Evolutionary conservation across 108 stramenopile genomes (phyloP).

Genomic region (Nannochloropsis granulata): DNA sequence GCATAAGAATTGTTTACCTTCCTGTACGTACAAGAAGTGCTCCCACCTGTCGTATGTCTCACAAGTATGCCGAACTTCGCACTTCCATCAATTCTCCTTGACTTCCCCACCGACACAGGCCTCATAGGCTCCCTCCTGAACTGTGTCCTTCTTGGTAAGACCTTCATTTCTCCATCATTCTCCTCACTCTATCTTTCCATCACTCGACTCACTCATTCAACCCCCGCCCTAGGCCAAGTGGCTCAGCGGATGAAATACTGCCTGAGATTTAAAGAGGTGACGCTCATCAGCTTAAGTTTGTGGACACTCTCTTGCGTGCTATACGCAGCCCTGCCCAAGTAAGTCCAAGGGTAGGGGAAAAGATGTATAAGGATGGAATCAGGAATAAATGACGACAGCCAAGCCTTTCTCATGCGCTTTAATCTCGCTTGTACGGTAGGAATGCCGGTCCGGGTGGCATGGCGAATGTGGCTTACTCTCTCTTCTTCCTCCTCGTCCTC

Average conservation of each 20-base stretch:
- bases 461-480: neutral
- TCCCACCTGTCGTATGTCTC: neutral
- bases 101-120: neutral
- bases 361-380: no score
- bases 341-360: neutral
- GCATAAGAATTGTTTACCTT: neutral
- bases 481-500: neutral
- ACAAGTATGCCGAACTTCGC: neutral
- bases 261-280: neutral
- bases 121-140: neutral
- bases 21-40: neutral
- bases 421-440: neutral
- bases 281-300: neutral
- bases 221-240: neutral
- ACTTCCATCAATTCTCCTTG: no score
- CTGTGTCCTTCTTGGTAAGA: neutral
- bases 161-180: no score
- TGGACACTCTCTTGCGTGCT: neutral
- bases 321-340: neutral
- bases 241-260: neutral
- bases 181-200: no score
- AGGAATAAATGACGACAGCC: no score
- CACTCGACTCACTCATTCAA: neutral
- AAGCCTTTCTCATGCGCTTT: no score
- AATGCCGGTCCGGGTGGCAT: neutral